phyloP scores from a whole-genome alignment of 2,329 filamentous ascomycete genomes.

The Colletotrichum tropicicola region DNA sequence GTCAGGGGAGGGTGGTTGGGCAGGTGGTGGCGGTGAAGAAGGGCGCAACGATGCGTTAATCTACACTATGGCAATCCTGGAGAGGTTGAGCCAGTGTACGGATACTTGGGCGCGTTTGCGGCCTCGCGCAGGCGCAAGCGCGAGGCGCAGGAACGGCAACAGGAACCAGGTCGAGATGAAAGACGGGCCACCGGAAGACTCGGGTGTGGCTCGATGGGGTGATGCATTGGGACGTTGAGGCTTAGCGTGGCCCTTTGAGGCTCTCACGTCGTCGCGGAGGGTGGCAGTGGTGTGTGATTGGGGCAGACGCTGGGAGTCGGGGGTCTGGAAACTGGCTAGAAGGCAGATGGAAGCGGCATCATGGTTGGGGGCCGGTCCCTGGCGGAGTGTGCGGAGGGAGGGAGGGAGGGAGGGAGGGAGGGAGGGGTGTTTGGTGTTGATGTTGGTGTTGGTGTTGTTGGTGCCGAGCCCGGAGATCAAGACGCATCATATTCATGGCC shows the following conservation, averaged over 20 bases:
- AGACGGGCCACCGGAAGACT: background rate
- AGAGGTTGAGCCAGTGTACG: background rate
- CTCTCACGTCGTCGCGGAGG: slow-evolving; percentile 11
- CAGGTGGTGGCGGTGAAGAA: slow-evolving; percentile 13
- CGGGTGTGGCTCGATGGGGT: slow-evolving; percentile 2
- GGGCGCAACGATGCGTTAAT: background rate
- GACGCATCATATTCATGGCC: background rate
- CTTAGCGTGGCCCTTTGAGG: slow-evolving; percentile 13
- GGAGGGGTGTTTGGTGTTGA: background rate
- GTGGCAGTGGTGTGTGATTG: background rate
- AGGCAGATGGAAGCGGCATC: slow-evolving; percentile 17
- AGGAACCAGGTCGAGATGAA: background rate
- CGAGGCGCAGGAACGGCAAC: background rate
- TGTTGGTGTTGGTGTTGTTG: background rate
- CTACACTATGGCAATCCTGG: background rate
- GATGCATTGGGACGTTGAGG: slow-evolving; percentile 6
- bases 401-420: background rate
- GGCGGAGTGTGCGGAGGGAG: background rate
- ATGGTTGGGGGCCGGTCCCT: background rate
- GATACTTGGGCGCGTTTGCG: background rate
- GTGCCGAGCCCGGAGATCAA: background rate
- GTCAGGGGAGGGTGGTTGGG: background rate
- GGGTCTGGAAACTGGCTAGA: slow-evolving; percentile 2
- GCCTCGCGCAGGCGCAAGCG: background rate
- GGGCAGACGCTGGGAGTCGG: background rate